These are phyloP conservation scores for Eleusine indica DNA, from an alignment of 176 grass and related monocot genomes.

Conservation along the genomic window DNA sequence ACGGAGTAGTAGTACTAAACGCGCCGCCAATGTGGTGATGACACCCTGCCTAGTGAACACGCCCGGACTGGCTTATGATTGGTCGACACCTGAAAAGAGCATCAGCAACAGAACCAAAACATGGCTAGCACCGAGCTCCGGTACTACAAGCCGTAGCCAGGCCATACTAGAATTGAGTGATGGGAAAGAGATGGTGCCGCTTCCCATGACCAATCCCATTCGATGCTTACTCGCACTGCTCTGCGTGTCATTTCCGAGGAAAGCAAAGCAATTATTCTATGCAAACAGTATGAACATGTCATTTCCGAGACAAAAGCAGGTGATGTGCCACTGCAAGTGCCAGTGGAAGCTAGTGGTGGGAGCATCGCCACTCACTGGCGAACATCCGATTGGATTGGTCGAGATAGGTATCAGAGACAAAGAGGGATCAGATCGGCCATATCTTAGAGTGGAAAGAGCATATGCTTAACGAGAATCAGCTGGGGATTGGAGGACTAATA, in stretches of 20 bases:
- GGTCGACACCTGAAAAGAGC: constrained; percentile 45
- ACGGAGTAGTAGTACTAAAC: no score
- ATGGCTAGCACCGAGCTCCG: neutral
- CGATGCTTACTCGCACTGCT: constrained; percentile 49
- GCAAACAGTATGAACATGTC: constrained; percentile 65
- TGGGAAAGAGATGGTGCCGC: constrained; percentile 37
- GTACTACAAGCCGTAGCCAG: neutral
- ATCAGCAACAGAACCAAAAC: neutral
- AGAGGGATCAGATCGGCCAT: constrained; percentile 33
- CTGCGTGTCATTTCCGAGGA: constrained; percentile 82
- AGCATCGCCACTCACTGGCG: constrained; percentile 11
- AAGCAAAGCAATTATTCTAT: constrained; percentile 70
- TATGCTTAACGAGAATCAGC: constrained; percentile 58
- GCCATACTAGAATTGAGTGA: constrained; percentile 13
- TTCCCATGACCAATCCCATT: constrained; percentile 38
- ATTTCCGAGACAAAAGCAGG: constrained; percentile 86
- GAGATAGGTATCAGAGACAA: constrained; percentile 22
- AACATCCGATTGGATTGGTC: constrained; percentile 6
- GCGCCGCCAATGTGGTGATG: neutral
- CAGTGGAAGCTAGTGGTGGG: constrained; percentile 14
- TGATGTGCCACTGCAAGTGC: constrained; percentile 49
- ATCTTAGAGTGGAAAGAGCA: constrained; percentile 55
- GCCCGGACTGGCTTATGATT: constrained; percentile 8
- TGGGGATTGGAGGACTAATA: neutral
- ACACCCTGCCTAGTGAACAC: neutral